Percentiles rank a stretch among this genome's conserved stretches.
These are phyloP conservation scores for Teratosphaeria destructans DNA, from an alignment of 2,329 filamentous ascomycete species.

Conservation along the genomic window DNA sequence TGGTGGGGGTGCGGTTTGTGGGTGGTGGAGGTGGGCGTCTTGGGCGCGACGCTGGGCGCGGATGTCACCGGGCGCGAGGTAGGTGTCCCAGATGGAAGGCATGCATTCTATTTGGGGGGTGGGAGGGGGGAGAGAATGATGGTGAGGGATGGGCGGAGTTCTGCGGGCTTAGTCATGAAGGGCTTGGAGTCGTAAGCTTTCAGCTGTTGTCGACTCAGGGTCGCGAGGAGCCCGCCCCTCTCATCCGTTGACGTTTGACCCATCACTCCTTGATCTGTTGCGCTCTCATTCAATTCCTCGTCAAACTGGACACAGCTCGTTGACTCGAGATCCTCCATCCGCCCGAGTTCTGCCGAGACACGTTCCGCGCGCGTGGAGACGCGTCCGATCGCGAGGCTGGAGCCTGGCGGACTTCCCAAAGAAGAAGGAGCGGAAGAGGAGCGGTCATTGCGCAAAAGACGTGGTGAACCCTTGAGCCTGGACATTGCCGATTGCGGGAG, in stretches of 20 bases:
- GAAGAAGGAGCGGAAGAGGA: not conserved
- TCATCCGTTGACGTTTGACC: not conserved
- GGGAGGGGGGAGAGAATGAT: not conserved
- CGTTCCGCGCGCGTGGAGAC: not conserved
- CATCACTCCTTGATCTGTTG: not conserved
- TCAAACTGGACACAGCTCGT: no score
- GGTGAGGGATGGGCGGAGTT: not conserved
- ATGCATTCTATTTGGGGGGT: constrained; percentile 11
- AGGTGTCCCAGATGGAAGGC: constrained; percentile 23
- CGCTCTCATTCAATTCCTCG: not conserved
- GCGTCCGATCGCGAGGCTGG: not conserved
- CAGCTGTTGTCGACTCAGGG: not conserved
- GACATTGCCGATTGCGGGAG: not conserved
- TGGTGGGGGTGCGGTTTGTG: not conserved
- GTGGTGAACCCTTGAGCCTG: not conserved
- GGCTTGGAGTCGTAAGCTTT: not conserved
- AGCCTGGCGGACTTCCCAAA: not conserved
- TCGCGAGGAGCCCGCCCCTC: not conserved
- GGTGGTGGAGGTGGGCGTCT: not conserved
- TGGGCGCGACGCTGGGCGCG: constrained; percentile 9
- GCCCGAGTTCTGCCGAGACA: not conserved
- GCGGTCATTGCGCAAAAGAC: not conserved
- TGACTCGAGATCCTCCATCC: no score
- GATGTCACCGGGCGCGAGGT: constrained; percentile 24
- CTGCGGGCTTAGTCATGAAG: not conserved